These are phyloP conservation scores for Lentinula aciculospora DNA, from an alignment of 768 basidiomycete genomes.

Conservation along the genomic window DNA sequence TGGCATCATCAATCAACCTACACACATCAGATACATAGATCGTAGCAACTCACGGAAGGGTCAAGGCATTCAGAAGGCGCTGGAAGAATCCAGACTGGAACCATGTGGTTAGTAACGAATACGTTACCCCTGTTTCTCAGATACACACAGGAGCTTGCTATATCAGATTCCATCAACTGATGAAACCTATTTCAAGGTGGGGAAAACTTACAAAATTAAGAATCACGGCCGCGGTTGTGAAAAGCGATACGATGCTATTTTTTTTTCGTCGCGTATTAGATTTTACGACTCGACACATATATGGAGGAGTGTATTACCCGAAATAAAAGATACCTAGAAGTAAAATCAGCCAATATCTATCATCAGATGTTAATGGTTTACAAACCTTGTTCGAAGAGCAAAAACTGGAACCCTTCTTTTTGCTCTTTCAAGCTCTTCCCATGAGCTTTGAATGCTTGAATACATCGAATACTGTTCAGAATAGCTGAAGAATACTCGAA, in stretches of 20 bases:
- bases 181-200: not conserved
- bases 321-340: constrained; percentile 6
- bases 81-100: constrained; percentile 22
- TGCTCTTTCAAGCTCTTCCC: constrained; percentile 1
- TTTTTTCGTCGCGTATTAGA: not conserved
- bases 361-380: not conserved
- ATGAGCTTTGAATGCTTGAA: constrained; percentile 12
- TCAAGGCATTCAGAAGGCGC: constrained; percentile 20
- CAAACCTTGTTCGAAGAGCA: constrained; percentile 7
- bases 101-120: not conserved
- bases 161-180: not conserved
- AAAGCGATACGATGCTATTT: not conserved
- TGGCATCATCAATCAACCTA: not conserved
- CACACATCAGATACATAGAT: not conserved
- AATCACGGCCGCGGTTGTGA: constrained; percentile 3
- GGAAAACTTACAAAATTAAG: constrained; percentile 5
- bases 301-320: not conserved
- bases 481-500: constrained; percentile 13
- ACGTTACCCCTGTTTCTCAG: not conserved
- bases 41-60: constrained; percentile 17
- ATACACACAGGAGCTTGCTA: constrained; percentile 16
- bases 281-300: not conserved
- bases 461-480: constrained; percentile 12
- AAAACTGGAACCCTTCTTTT: not conserved
- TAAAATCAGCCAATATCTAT: not conserved